Base-by-base conservation (phyloP, 139 green algal species). In the Zygnema cylindricum region DNA sequence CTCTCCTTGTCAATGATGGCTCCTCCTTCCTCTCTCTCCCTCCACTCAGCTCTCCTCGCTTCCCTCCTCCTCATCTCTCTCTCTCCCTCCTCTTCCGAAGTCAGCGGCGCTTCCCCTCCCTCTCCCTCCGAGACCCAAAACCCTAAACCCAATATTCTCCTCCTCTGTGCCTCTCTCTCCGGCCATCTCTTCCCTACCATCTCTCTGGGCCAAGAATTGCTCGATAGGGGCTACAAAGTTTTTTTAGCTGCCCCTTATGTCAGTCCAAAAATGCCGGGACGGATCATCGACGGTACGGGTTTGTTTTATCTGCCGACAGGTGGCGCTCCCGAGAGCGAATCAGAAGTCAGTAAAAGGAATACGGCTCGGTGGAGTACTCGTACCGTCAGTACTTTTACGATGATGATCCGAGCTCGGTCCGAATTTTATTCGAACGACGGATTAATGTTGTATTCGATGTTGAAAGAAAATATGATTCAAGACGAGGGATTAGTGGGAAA, bases 241-340 rank as follows among this genome's bases (percentile, higher is more conserved):
- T 43, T 40, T 43, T 16, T 79, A 23, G 71, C 71, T 41, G 71
- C 71, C 7, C 71, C 71, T 16, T 79, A 43, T 11, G 71, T 79
- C 11, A 79, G 71, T 16, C 36, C 36, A 3, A 41, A 43, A 11
- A 79, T 79, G 71, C 71, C 71, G 36, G 71, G 71, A 7, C 36
- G 71, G 7, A 41, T 79, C 36, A 79, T 79, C 21, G 71, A 79
- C 3, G 71, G 71, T 23, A 79, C 71, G 7, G 71, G 71, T n/a
- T 11, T 79, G 11, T 3, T 41, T 16, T 43, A 79, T 43, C 36
- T 79, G 11, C 36, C 36, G 11, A 43, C 71, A 16, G 71, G 71
- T n/a, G 71, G 36, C 11, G 71, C 49, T 63, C 49, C 49, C 7
- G 49, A 63, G 49, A 63, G 49, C 49, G 49, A 63, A 16, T 63